Base-by-base conservation (phyloP, 495 filamentous ascomycete genomes). In the Xylaria acuta region DNA sequence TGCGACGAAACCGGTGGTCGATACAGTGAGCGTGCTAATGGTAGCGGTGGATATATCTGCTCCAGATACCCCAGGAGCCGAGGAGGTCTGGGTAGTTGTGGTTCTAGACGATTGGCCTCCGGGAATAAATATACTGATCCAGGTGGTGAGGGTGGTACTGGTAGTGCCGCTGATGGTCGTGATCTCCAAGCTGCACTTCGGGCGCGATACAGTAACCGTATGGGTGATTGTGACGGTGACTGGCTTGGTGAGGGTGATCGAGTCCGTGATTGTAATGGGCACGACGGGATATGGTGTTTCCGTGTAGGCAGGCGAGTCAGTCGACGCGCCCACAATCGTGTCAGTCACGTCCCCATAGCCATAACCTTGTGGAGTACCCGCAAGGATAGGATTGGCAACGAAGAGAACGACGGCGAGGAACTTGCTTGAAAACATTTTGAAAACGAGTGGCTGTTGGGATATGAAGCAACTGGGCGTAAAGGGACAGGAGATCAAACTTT, bases 321-420 rank as follows among this genome's bases (percentile, higher is more conserved):
- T 70, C 22, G 58, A 53, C 7, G 43, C 22, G 25, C 60, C 47
- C 14, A 56, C 3, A 14, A 41, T 1, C 11, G 69, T 49, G 14
- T 72, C 70, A 2, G 63, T 72, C 38, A 25, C n/a, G 20, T 27
- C 63, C 3, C 70, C 70, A 27, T 72, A 72, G n/a, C 70, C 63
- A 51, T 72, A 72, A 5, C 62, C 62, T 51, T 32, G 36, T 2
- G 70, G 70, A 2, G 49, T 43, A 36, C 41, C 40, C 5, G 70
- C 70, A 8, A 72, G 51, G 63, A 66, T 49, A 0, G 70, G 51
- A 7, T 30, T 51, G 40, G 38, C 38, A 20, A 32, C 8, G 38
- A 72, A 30, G 63, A 40, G 36, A 11, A 51, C 22, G 40, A 40
- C 2, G 38, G 53, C 40, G 1, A 66, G 22, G 14, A 60, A 8